These are phyloP conservation scores for Scedosporium aurantiacum DNA, from an alignment of 2,329 filamentous ascomycete genomes.

Conservation along the genomic window DNA sequence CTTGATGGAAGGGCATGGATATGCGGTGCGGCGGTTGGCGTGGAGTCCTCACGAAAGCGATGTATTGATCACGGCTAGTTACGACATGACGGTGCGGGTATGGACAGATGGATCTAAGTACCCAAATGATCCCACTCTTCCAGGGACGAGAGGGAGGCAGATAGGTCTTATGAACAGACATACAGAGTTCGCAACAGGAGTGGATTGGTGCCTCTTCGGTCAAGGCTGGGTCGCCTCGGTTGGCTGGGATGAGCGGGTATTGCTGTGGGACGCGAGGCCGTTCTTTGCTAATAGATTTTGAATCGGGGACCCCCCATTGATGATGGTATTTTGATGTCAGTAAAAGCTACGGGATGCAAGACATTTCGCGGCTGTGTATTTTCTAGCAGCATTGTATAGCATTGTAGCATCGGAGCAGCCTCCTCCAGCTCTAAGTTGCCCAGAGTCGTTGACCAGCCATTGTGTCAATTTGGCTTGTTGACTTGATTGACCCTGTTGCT, in stretches of 20 bases:
- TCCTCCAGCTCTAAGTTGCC: background rate
- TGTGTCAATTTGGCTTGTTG: background rate
- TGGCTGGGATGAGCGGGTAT: slow-evolving; percentile 84
- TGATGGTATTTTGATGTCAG: slow-evolving; percentile 9
- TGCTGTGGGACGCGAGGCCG: slow-evolving; percentile 79
- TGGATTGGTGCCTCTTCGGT: slow-evolving; percentile 97
- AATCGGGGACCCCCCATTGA: too few relatives aligned
- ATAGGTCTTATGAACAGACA: slow-evolving; percentile 83
- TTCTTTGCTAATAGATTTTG: slow-evolving; percentile 15
- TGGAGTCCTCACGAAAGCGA: slow-evolving; percentile 95
- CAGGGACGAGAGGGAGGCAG: slow-evolving; percentile 50
- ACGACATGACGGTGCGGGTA: slow-evolving; percentile 93
- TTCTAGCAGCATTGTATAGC: background rate
- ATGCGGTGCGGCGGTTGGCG: slow-evolving; percentile 72
- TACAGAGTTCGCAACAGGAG: slow-evolving; percentile 90
- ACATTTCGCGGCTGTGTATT: background rate
- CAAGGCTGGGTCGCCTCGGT: slow-evolving; percentile 90
- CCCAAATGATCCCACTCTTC: slow-evolving; percentile 22
- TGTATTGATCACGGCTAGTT: slow-evolving; percentile 77
- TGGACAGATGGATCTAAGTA: slow-evolving; percentile 66
- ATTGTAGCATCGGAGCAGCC: background rate
- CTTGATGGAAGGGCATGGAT: slow-evolving; percentile 75
- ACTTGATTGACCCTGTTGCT: too few relatives aligned
- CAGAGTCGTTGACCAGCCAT: background rate
- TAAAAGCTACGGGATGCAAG: slow-evolving; percentile 8